Evolutionary conservation across 179 eudicot genomes (phyloP).

Genomic region (Beta macrorhiza): DNA sequence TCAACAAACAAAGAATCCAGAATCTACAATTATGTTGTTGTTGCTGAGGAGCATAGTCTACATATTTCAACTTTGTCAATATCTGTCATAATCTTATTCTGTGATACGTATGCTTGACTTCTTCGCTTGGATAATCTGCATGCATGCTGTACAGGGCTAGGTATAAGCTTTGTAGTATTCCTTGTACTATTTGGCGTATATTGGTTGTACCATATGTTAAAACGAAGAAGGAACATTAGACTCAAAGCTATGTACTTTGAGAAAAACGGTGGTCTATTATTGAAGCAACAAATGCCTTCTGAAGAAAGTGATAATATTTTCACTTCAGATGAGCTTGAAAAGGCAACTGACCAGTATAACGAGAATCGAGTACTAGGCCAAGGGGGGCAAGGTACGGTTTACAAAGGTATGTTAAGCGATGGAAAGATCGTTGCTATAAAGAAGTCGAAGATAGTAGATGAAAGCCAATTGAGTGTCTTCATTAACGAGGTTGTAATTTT

Average conservation of each 20-base stretch:
- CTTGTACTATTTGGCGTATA: neutral
- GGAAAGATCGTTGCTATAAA: constrained; percentile 39
- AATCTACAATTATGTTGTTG: too few relatives aligned
- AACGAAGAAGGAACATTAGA: constrained; percentile 14
- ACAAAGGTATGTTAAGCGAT: constrained; percentile 22
- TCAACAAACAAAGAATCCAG: too few relatives aligned
- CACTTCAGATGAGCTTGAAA: constrained; percentile 10
- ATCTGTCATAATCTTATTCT: too few relatives aligned
- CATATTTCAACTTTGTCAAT: too few relatives aligned
- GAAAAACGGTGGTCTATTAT: constrained; percentile 36
- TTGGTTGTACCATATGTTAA: constrained; percentile 15
- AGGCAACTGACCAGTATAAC: constrained; percentile 37
- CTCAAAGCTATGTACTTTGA: constrained; percentile 27
- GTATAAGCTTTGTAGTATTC: neutral
- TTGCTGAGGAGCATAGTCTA: too few relatives aligned
- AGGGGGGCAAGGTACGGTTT: constrained; percentile 47
- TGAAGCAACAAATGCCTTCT: constrained; percentile 31
- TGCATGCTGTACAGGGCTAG: neutral
- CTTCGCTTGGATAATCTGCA: too few relatives aligned
- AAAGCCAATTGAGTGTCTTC: constrained; percentile 35
- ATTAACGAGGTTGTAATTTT: constrained; percentile 46
- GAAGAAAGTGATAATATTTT: constrained; percentile 23
- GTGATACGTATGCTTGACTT: too few relatives aligned
- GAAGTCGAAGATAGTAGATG: constrained; percentile 36
- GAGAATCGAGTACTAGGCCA: constrained; percentile 37